Percentiles rank a stretch among this genome's conserved stretches.
phyloP scores from a whole-genome alignment of 805 yeast genomes.

The Hanseniaspora singularis region DNA sequence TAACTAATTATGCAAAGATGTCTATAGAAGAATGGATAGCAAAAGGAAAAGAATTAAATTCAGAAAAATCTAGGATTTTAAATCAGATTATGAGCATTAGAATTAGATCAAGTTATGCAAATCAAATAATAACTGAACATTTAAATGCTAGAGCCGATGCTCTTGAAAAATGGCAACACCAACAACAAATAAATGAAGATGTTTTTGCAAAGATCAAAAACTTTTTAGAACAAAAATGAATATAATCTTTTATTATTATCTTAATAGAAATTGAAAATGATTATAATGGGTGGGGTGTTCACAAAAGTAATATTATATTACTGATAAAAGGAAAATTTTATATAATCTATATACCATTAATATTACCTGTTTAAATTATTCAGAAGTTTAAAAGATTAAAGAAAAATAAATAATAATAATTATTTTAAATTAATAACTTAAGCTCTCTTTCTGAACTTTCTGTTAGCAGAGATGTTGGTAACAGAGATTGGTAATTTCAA shows the following conservation, averaged over 20 bases:
- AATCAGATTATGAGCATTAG: constrained; percentile 31
- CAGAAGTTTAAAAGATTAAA: constrained; percentile 20
- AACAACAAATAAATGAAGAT: neutral
- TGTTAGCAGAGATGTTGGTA: constrained; percentile 77
- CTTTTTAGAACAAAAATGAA: neutral
- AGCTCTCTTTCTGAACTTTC: constrained; percentile 86
- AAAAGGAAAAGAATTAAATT: constrained; percentile 28
- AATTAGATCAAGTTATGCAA: constrained; percentile 32
- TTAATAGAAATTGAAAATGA: too few relatives aligned
- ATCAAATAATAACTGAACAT: constrained; percentile 30
- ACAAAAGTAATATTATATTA: constrained; percentile 13
- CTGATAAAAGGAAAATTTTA: constrained; percentile 4
- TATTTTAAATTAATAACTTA: constrained; percentile 30
- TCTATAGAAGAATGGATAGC: constrained; percentile 31
- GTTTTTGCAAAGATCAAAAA: neutral
- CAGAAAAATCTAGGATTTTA: constrained; percentile 29
- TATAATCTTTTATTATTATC: neutral
- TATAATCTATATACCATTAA: constrained; percentile 1
- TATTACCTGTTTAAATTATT: constrained; percentile 19
- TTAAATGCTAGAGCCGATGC: constrained; percentile 30
- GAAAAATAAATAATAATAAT: constrained; percentile 13
- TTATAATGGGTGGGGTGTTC: too few relatives aligned
- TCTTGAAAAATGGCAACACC: constrained; percentile 25
- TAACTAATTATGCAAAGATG: constrained; percentile 22
- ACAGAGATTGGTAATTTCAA: constrained; percentile 78